These are phyloP conservation scores for Alternaria incomplexa DNA, from an alignment of 2,329 filamentous ascomycete genomes.

Conservation along the genomic window DNA sequence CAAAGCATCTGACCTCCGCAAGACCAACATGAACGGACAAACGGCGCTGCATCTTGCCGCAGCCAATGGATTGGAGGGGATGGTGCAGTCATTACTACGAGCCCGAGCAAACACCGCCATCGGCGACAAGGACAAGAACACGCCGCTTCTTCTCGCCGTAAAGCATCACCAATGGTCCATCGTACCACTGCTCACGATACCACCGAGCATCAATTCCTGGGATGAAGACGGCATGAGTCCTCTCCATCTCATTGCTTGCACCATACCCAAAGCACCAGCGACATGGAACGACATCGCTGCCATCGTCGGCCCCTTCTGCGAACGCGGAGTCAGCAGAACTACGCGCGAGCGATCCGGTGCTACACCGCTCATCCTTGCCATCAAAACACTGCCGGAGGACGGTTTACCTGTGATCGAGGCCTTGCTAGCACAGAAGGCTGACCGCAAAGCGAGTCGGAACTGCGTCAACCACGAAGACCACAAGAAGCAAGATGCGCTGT, in stretches of 20 bases:
- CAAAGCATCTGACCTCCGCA: constrained; percentile 30
- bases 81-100: constrained; percentile 29
- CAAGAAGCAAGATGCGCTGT: constrained; percentile 31
- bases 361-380: constrained; percentile 42
- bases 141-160: constrained; percentile 40
- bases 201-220: constrained; percentile 42
- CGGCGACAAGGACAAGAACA: constrained; percentile 31
- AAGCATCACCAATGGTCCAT: constrained; percentile 35
- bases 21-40: constrained; percentile 18
- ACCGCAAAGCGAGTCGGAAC: constrained; percentile 28
- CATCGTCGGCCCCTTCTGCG: constrained; percentile 34
- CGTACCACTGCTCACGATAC: constrained; percentile 33
- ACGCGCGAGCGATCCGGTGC: constrained; percentile 43
- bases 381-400: constrained; percentile 37
- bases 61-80: constrained; percentile 29
- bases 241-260: constrained; percentile 39
- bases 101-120: constrained; percentile 29
- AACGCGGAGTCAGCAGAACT: constrained; percentile 38
- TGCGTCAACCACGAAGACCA: constrained; percentile 44
- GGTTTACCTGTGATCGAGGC: constrained; percentile 36
- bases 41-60: constrained; percentile 40
- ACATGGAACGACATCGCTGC: constrained; percentile 38
- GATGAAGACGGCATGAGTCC: constrained; percentile 38
- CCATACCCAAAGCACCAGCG: constrained; percentile 24
- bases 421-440: constrained; percentile 25